phyloP scores from a whole-genome alignment of 352 stramenopile species.

The Phytophthora sp. region DNA sequence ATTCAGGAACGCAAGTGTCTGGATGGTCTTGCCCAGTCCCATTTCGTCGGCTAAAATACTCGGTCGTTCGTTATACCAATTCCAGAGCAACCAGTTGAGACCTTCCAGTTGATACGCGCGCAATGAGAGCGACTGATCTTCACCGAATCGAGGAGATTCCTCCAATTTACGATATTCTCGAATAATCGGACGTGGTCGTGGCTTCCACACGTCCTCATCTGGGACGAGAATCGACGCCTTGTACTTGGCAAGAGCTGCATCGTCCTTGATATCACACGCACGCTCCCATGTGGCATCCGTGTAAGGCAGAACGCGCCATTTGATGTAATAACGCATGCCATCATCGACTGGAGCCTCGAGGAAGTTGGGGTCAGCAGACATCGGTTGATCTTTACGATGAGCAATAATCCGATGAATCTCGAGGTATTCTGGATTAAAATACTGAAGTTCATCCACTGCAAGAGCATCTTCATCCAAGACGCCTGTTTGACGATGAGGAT shows the following conservation, averaged over 20 bases:
- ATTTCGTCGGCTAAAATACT: slow-evolving; percentile 92
- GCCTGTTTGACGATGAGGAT: slow-evolving; percentile 52
- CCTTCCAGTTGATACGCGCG: slow-evolving; percentile 89
- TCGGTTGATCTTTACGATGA: slow-evolving; percentile 68
- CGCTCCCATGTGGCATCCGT: slow-evolving; percentile 89
- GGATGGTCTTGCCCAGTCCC: slow-evolving; percentile 94
- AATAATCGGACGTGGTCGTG: slow-evolving; percentile 67
- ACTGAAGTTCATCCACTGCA: slow-evolving; percentile 69
- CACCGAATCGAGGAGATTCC: slow-evolving; percentile 73
- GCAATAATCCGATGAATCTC: slow-evolving; percentile 90
- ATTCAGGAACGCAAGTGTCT: slow-evolving; percentile 94
- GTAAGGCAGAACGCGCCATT: slow-evolving; percentile 89
- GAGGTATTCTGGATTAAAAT: slow-evolving; percentile 91
- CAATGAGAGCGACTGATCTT: slow-evolving; percentile 73
- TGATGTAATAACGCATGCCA: slow-evolving; percentile 84
- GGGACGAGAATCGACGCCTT: slow-evolving; percentile 60
- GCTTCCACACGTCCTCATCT: slow-evolving; percentile 64
- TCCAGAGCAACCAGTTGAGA: slow-evolving; percentile 91
- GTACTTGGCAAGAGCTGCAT: slow-evolving; percentile 83
- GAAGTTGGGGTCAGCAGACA: slow-evolving; percentile 54
- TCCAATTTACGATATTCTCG: slow-evolving; percentile 90
- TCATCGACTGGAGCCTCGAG: slow-evolving; percentile 85
- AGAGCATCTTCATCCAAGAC: slow-evolving; percentile 43
- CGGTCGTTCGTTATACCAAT: slow-evolving; percentile 90
- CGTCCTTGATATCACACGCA: slow-evolving; percentile 86